Evolutionary conservation across 139 green algal genomes (phyloP).

Genomic region (Haematococcus sp.): DNA sequence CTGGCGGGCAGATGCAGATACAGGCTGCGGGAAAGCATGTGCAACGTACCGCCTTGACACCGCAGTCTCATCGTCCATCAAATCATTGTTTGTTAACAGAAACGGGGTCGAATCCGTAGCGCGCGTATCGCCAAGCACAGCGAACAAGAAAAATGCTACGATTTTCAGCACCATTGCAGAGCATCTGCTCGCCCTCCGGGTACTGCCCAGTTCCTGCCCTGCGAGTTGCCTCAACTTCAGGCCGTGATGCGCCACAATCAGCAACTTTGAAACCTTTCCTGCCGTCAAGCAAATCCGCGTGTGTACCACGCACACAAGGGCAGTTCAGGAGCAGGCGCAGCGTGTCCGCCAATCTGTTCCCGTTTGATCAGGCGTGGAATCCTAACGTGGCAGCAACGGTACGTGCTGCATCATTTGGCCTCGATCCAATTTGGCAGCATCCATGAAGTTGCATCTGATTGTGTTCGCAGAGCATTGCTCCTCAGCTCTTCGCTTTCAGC

Average conservation of each 20-base stretch:
- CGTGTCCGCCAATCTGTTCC: neutral
- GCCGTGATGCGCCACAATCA: too few species aligned
- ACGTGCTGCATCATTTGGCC: neutral
- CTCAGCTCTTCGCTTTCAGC: conserved; percentile 81
- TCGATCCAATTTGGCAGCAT: neutral
- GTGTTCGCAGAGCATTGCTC: conserved; percentile 37
- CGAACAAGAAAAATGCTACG: neutral
- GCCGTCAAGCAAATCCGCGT: too few species aligned
- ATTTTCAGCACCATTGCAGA: neutral
- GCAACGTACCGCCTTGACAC: too few species aligned
- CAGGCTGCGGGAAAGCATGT: too few species aligned
- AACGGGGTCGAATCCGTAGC: too few species aligned
- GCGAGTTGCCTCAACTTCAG: too few species aligned
- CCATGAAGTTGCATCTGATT: neutral
- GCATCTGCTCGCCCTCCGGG: neutral
- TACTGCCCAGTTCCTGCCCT: too few species aligned
- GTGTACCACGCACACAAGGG: neutral
- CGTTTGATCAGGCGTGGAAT: conserved; percentile 2
- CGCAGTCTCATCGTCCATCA: too few species aligned
- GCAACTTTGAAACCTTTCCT: too few species aligned
- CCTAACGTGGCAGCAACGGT: conserved; percentile 1
- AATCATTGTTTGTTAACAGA: too few species aligned
- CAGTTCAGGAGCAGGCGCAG: neutral
- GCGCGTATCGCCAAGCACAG: too few species aligned
- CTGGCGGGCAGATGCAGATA: too few species aligned